Conservation (phyloP, 1,284 basidiomycete species). For the Malassezia furfur region DNA sequence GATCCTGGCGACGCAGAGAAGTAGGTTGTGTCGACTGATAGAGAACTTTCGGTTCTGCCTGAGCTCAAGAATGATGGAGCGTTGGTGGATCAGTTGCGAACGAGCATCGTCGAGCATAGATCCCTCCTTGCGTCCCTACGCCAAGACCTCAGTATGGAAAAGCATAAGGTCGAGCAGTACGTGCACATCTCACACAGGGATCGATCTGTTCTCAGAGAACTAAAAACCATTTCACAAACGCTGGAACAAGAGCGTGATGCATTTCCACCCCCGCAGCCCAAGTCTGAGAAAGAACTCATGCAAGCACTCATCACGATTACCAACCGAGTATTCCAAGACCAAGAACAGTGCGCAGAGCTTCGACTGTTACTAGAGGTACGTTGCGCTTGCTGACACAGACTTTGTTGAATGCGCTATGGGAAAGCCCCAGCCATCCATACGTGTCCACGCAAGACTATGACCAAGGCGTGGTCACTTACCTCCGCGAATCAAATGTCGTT, state of each 20-base stretch:
- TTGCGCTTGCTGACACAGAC: background rate
- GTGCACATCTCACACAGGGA: background rate
- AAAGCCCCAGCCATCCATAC: conserved; percentile 7
- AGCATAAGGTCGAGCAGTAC: background rate
- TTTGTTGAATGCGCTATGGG: conserved; percentile 13
- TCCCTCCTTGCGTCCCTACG: conserved; percentile 1
- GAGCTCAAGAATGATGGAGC: background rate
- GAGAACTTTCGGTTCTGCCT: conserved; percentile 1
- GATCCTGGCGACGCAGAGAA: conserved; percentile 7
- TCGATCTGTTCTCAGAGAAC: background rate
- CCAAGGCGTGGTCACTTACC: background rate
- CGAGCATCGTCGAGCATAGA: conserved; percentile 11
- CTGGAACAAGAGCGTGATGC: background rate
- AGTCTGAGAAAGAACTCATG: background rate
- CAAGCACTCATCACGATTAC: background rate
- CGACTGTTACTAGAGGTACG: conserved; percentile 13
- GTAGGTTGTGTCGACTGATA: conserved; percentile 2
- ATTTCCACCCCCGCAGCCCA: too few relatives aligned
- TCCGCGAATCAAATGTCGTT: conserved; percentile 1
- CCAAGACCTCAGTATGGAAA: conserved; percentile 3
- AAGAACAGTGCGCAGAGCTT: conserved; percentile 5
- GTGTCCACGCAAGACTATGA: background rate
- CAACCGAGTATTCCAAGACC: conserved; percentile 2
- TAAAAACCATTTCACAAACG: background rate
- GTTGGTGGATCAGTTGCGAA: background rate